Evolutionary conservation across 495 filamentous ascomycete species (phyloP).

Genomic region (Filosporella fistucella): DNA sequence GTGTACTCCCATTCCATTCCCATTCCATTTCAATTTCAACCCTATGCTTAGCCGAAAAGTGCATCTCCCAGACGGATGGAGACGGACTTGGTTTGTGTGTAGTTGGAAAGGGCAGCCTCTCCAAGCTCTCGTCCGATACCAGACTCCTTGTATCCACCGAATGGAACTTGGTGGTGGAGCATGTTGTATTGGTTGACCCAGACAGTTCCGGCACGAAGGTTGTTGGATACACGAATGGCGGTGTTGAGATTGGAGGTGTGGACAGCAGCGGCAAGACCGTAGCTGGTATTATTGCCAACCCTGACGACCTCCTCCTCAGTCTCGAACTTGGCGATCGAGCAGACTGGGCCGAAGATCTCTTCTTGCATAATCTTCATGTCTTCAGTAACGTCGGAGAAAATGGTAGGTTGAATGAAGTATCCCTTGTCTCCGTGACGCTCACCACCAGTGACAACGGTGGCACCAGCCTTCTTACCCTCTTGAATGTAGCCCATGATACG

Average conservation of each 20-base stretch:
- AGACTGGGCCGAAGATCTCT: conserved; percentile 97
- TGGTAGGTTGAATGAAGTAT: conserved; percentile 97
- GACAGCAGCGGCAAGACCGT: conserved; percentile 86
- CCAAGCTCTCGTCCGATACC: conserved; percentile 94
- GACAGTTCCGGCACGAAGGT: conserved; percentile 81
- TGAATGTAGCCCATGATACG: conserved; percentile 98
- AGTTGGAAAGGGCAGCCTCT: conserved; percentile 88
- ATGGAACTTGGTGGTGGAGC: conserved; percentile 75
- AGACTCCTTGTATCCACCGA: conserved; percentile 90
- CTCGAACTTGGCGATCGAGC: conserved; percentile 91
- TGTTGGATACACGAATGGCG: conserved; percentile 81
- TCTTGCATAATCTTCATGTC: conserved; percentile 99
- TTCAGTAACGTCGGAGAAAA: conserved; percentile 83
- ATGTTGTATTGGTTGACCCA: conserved; percentile 96
- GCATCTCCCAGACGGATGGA: conserved; percentile 44
- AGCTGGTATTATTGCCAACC: conserved; percentile 76
- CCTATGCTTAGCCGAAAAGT: conserved; percentile 27
- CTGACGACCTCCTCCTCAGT: conserved; percentile 79
- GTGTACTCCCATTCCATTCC: conserved; percentile 3
- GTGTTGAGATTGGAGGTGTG: conserved; percentile 95
- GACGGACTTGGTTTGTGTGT: conserved; percentile 71
- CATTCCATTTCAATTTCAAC: conserved; percentile 1
- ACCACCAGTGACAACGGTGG: conserved; percentile 80
- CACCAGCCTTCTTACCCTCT: conserved; percentile 80
- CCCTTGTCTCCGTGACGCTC: conserved; percentile 84